Conservation (phyloP, 2,329 filamentous ascomycete genomes). For the Ophiostoma australiae region DNA sequence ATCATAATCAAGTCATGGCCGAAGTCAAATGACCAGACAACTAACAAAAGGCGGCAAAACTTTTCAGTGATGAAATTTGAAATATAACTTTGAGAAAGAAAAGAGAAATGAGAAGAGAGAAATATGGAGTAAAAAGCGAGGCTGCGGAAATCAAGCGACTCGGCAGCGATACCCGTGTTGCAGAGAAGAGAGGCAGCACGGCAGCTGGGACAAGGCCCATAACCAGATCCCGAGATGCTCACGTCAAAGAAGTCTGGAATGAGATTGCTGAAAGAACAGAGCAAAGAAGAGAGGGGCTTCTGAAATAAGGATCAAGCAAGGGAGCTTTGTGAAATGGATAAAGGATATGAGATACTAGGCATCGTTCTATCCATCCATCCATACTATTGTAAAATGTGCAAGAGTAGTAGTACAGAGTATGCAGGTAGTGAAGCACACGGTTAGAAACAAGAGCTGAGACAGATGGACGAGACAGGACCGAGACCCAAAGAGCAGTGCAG, state of each 20-base stretch:
- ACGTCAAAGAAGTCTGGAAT: not conserved
- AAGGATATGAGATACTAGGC: not conserved
- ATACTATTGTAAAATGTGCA: not conserved
- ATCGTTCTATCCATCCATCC: not conserved
- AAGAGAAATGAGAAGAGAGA: too few relatives aligned
- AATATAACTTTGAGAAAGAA: too few relatives aligned
- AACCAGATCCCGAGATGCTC: slow-evolving; percentile 4
- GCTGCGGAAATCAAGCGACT: not conserved
- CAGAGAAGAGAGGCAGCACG: not conserved
- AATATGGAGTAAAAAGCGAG: not conserved
- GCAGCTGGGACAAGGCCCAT: not conserved
- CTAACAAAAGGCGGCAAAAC: too few relatives aligned
- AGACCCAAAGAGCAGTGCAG: not conserved
- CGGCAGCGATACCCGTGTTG: not conserved
- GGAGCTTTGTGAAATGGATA: not conserved
- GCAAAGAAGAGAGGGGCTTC: not conserved
- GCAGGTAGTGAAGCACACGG: slow-evolving; percentile 3
- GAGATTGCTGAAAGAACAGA: not conserved
- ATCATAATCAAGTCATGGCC: too few relatives aligned
- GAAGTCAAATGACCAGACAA: too few relatives aligned
- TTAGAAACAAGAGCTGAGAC: not conserved
- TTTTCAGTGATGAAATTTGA: too few relatives aligned
- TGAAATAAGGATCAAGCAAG: slow-evolving; percentile 5
- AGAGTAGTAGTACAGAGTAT: not conserved
- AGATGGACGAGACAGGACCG: not conserved